Base-by-base conservation (phyloP, 2,329 filamentous ascomycete species). In the Cercospora berteroae region DNA sequence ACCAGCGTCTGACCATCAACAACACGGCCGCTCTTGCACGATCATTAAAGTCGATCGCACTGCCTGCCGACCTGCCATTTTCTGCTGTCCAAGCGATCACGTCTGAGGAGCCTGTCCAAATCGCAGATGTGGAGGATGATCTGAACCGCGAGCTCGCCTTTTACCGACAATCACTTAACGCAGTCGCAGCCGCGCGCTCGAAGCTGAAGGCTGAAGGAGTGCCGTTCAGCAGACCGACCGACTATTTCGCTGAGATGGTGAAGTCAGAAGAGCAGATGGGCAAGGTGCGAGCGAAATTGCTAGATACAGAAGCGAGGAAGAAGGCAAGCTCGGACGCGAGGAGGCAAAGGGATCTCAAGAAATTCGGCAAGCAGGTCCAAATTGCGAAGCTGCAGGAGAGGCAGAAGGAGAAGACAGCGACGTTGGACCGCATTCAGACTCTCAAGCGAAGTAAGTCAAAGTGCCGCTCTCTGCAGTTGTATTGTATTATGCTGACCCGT, bases 211-310 rank as follows among this genome's bases (percentile, higher is more conserved):
- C 90, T 70, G 94, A 97, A 80, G 90, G 90, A 8, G 86, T 94
- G 0, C 87, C 91, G 6, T 99, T 99, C 81, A 90, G 92, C 29
- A 87, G 95, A 9, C 95, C 95, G 3, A 89, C 88, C 65, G 95
- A 99, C 82, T 99, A 96, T 83, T 99, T 99, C 75, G 95, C 95
- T 55, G 95, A 99, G 85, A 99, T 98, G 94, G 90, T 97, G 76
- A 98, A 98, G 87, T 92, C 90, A 76, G 95, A 99, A 78, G 94
- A 96, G 75, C 95, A 97, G 80, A 99, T 99, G 95, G 92, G 92
- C 78, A 94, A 92, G 85, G 92, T 99, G 79, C 96, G 96, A 85
- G 88, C 90, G 76, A 96, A 96, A 85, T 84, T 98, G 75, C 86
- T 97, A 70, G 94, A 98, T 76, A 93, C 96, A 77, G 95, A 94